phyloP scores from a whole-genome alignment of 371 early-diverging fungal genomes.

The Basidiobolus meristosporus region DNA sequence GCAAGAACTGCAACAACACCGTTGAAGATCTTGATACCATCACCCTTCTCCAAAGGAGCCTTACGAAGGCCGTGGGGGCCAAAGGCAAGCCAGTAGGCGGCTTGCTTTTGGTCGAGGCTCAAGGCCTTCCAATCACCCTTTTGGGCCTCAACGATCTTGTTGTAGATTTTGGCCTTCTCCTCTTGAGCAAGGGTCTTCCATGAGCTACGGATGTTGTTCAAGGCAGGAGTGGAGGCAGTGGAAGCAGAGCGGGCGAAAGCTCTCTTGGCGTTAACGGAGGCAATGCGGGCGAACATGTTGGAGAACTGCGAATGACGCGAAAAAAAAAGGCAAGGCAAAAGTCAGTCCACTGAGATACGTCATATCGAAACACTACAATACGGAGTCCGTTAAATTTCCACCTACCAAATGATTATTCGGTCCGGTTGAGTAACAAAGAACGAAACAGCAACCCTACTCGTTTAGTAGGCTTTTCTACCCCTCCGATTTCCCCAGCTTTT shows the following conservation, averaged over 20 bases:
- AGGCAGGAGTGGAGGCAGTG: background rate
- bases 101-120: conserved; percentile 82
- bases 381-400: too few species aligned
- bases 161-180: conserved; percentile 70
- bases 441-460: too few species aligned
- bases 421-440: too few species aligned
- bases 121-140: conserved; percentile 89
- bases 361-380: too few species aligned
- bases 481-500: too few species aligned
- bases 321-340: too few species aligned
- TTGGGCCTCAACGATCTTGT: conserved; percentile 61
- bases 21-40: conserved; percentile 44
- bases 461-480: too few species aligned
- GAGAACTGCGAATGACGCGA: too few species aligned
- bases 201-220: conserved; percentile 13
- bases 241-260: background rate
- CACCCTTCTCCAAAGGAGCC: conserved; percentile 49
- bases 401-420: too few species aligned
- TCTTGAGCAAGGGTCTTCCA: conserved; percentile 72
- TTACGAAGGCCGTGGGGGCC: conserved; percentile 86
- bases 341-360: too few species aligned
- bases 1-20: conserved; percentile 45
- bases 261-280: too few species aligned
- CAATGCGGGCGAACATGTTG: too few species aligned
- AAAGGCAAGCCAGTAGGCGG: conserved; percentile 86